These are phyloP conservation scores for Blastobotrys illinoisensis DNA, from an alignment of 1,139 yeast species.

Conservation along the genomic window DNA sequence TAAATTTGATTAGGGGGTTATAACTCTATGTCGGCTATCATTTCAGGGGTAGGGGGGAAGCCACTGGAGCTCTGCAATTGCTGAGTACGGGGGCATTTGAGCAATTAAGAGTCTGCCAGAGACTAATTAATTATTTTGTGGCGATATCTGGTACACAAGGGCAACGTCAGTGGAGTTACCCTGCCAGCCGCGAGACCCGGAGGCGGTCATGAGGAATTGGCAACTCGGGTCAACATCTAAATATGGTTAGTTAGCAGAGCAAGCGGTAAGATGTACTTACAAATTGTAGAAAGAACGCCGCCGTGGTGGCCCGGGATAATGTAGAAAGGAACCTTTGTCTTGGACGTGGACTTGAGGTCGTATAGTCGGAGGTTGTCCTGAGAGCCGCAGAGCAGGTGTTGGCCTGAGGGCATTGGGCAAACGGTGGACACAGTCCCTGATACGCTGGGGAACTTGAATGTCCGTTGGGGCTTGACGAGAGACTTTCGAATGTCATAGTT, in stretches of 20 bases:
- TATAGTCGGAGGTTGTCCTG: conserved; percentile 84
- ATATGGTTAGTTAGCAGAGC: conserved; percentile 1
- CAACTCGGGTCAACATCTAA: conserved; percentile 79
- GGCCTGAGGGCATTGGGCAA: conserved; percentile 71
- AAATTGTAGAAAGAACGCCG: conserved; percentile 55
- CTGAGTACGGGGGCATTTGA: too few relatives aligned
- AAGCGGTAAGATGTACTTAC: conserved; percentile 9
- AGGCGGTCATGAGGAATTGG: conserved; percentile 79
- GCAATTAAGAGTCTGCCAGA: too few relatives aligned
- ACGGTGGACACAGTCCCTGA: conserved; percentile 90
- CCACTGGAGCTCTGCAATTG: too few relatives aligned
- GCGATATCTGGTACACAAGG: conserved; percentile 67
- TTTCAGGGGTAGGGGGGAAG: too few relatives aligned
- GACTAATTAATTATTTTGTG: conserved; percentile 10
- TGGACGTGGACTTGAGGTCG: conserved; percentile 52
- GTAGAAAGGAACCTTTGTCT: conserved; percentile 42
- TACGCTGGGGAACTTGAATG: conserved; percentile 72
- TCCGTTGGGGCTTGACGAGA: conserved; percentile 44
- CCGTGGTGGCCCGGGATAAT: conserved; percentile 65
- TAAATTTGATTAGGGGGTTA: background rate
- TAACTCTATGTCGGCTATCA: background rate
- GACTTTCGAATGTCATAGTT: conserved; percentile 73
- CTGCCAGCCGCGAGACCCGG: conserved; percentile 97
- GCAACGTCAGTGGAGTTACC: conserved; percentile 74
- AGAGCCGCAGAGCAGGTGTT: conserved; percentile 81